Evolutionary conservation across 208 protist species (phyloP).

Genomic region (Wallacemonas sp.): DNA sequence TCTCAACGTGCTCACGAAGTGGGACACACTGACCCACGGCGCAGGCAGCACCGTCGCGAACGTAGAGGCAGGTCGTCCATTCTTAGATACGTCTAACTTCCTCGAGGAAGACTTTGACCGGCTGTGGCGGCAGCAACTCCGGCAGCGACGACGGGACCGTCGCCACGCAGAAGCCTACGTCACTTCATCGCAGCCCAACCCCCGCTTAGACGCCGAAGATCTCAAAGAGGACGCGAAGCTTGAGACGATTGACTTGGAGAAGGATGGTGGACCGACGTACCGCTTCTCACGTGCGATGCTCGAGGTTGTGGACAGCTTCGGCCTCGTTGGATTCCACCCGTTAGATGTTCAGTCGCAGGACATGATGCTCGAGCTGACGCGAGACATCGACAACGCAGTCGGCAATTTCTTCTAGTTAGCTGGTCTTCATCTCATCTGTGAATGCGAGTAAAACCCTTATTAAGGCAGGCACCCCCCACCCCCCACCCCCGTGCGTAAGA

Average conservation of each 20-base stretch:
- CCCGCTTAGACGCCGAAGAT: slow-evolving; percentile 25
- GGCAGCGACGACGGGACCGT: slow-evolving; percentile 40
- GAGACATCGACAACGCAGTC: slow-evolving; percentile 81
- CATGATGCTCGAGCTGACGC: slow-evolving; percentile 86
- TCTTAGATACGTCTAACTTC: slow-evolving; percentile 52
- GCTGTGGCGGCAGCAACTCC: slow-evolving; percentile 71
- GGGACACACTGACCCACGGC: slow-evolving; percentile 84
- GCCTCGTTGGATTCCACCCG: slow-evolving; percentile 92
- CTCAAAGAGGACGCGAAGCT: slow-evolving; percentile 25
- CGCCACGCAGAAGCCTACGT: slow-evolving; percentile 44
- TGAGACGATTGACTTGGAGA: slow-evolving; percentile 59
- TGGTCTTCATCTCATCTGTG: too few relatives aligned
- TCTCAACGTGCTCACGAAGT: slow-evolving; percentile 98
- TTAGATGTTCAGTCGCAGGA: slow-evolving; percentile 85
- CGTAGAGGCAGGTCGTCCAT: slow-evolving; percentile 65
- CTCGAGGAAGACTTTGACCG: slow-evolving; percentile 83
- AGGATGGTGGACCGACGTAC: slow-evolving; percentile 69
- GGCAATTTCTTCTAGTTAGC: slow-evolving; percentile 63
- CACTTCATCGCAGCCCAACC: slow-evolving; percentile 17
- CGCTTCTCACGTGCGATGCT: slow-evolving; percentile 81
- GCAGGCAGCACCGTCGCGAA: slow-evolving; percentile 29
- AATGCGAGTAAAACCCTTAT: too few relatives aligned
- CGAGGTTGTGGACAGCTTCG: slow-evolving; percentile 95
- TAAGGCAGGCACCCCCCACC: too few relatives aligned
- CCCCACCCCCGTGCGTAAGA: too few relatives aligned